Conservation (phyloP, 169 alveolate genomes). For the Eimeria zaria region DNA sequence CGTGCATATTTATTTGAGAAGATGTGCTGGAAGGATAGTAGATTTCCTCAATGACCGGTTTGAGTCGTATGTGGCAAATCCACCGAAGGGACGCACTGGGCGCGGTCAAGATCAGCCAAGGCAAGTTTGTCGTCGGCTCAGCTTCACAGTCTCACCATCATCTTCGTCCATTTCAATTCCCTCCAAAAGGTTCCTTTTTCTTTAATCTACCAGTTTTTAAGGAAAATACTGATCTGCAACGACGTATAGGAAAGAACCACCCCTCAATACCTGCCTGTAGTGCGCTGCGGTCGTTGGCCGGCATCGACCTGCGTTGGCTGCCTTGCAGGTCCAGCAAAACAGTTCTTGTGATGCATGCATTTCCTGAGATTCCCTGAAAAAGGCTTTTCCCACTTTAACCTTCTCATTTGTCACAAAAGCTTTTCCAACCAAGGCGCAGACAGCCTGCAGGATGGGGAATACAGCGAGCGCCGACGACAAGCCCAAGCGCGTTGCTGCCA, state of each 20-base stretch:
- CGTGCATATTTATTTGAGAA: not conserved
- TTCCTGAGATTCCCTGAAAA: not conserved
- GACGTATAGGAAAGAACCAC: not conserved
- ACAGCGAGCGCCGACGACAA: slow-evolving; percentile 80
- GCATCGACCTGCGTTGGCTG: slow-evolving; percentile 73
- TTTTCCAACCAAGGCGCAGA: slow-evolving; percentile 43
- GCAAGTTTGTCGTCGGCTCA: not conserved
- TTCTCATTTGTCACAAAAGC: not conserved
- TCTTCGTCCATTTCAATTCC: not conserved
- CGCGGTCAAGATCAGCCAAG: not conserved
- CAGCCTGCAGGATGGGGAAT: slow-evolving; percentile 71
- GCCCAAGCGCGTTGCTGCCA: slow-evolving; percentile 50
- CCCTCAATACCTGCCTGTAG: slow-evolving; percentile 4
- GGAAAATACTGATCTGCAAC: not conserved
- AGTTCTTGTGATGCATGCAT: not conserved
- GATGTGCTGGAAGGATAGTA: not conserved
- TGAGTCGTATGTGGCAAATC: not conserved
- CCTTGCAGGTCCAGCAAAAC: not conserved
- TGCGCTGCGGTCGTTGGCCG: slow-evolving; percentile 43
- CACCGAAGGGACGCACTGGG: not conserved
- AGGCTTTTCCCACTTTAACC: not conserved
- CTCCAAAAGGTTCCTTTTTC: not conserved
- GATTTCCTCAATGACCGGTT: not conserved
- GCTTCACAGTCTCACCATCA: not conserved
- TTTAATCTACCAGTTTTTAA: not conserved